Conservation (phyloP, 257 asterid genomes). For the Jacaranda mimosifolia region DNA sequence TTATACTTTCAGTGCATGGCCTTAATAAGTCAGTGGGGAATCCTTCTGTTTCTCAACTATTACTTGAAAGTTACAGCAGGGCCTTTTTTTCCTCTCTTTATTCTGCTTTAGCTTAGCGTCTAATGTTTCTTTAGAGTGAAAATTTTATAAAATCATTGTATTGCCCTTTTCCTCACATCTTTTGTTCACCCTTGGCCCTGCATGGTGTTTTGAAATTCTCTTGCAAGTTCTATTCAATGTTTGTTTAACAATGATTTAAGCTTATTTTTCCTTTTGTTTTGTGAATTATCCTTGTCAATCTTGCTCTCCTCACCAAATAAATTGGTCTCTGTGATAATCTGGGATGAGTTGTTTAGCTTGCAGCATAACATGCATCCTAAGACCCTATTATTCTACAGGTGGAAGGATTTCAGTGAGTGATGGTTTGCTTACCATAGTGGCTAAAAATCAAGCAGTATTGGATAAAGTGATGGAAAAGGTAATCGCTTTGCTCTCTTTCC, state of each 20-base stretch:
- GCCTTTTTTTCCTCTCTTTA: neutral
- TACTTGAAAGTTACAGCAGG: neutral
- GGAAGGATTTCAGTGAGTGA: conserved; percentile 87
- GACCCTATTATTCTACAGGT: conserved; percentile 58
- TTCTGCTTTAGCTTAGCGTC: neutral
- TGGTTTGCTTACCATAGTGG: conserved; percentile 78
- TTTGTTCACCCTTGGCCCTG: neutral
- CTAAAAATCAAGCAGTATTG: conserved; percentile 80
- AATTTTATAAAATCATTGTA: neutral
- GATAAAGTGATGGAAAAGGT: conserved; percentile 92
- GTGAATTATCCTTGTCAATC: conserved; percentile 1
- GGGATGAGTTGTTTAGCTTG: conserved; percentile 1
- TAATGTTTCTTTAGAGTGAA: conserved; percentile 14
- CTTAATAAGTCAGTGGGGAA: neutral
- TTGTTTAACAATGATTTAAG: neutral
- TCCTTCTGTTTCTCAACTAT: neutral
- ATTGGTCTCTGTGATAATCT: conserved; percentile 24
- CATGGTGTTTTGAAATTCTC: neutral
- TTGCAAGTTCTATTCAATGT: neutral
- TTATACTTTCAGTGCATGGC: conserved; percentile 1
- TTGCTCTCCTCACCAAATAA: conserved; percentile 18
- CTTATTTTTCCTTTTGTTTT: neutral
- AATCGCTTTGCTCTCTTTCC: conserved; percentile 21
- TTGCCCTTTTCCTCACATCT: neutral
- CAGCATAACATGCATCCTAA: conserved; percentile 29